A percentile compares a stretch with the other conserved stretches of the same genome.
Conservation (phyloP, 208 protist species). For the Crithidia brevicula region DNA sequence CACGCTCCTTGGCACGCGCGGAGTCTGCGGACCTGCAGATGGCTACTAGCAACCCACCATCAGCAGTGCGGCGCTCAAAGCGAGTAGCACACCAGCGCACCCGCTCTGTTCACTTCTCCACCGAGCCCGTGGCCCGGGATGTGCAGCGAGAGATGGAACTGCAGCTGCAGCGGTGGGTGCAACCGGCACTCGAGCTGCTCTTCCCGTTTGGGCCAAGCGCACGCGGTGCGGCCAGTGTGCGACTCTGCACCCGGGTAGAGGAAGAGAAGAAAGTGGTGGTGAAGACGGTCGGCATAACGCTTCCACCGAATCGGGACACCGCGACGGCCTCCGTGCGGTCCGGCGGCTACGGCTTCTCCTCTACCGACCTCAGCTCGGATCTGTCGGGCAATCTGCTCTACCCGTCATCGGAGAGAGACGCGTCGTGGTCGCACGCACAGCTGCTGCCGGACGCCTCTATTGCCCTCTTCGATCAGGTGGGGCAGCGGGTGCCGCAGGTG, state of each 20-base stretch:
- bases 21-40: neutral
- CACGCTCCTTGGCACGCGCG: neutral
- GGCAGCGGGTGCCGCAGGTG: conserved; percentile 10
- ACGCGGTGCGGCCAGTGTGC: conserved; percentile 28
- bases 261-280: conserved; percentile 10
- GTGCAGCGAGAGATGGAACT: conserved; percentile 37
- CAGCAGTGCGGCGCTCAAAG: neutral
- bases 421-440: conserved; percentile 30
- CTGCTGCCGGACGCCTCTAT: conserved; percentile 20
- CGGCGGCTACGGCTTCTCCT: conserved; percentile 1
- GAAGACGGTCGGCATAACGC: conserved; percentile 31
- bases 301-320: conserved; percentile 13
- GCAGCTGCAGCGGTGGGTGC: conserved; percentile 42
- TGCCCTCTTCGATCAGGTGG: conserved; percentile 18
- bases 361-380: conserved; percentile 18
- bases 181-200: conserved; percentile 11
- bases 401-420: conserved; percentile 6
- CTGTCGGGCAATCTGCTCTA: conserved; percentile 1
- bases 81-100: conserved; percentile 7
- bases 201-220: conserved; percentile 6
- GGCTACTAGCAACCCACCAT: neutral
- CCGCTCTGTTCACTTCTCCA: conserved; percentile 25
- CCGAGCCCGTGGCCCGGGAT: conserved; percentile 28
- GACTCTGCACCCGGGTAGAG: neutral
- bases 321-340: neutral